A percentile compares a stretch with the other conserved stretches of the same genome.
Evolutionary conservation across 192 early-diverging fungal genomes (phyloP).

Genomic region (Backusella australiensis): DNA sequence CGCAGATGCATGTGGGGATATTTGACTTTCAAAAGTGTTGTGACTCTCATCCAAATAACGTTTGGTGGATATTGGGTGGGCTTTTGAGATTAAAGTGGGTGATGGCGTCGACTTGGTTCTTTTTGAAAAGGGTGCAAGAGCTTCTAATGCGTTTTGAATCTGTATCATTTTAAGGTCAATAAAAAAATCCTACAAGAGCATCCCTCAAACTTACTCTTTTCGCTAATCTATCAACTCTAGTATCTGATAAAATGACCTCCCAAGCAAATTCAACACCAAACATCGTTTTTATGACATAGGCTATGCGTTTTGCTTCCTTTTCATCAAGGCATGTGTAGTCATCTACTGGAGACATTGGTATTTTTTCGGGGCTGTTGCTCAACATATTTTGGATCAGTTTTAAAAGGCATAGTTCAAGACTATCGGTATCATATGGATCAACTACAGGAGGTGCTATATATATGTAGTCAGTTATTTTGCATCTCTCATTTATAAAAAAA

Average conservation of each 20-base stretch:
- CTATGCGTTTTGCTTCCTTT: slow-evolving; percentile 61
- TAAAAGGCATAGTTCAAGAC: slow-evolving; percentile 37
- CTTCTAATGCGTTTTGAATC: slow-evolving; percentile 20
- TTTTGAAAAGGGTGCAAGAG: slow-evolving; percentile 16
- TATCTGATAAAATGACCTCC: slow-evolving; percentile 57
- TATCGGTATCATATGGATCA: slow-evolving; percentile 30
- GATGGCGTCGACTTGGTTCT: neutral
- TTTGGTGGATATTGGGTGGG: neutral
- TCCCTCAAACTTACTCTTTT: slow-evolving; percentile 2
- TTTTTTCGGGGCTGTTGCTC: slow-evolving; percentile 39
- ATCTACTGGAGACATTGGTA: slow-evolving; percentile 47
- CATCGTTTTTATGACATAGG: slow-evolving; percentile 73
- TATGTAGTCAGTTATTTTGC: neutral
- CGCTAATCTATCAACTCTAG: slow-evolving; percentile 42
- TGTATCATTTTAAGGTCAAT: neutral
- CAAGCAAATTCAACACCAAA: slow-evolving; percentile 91
- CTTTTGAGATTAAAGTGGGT: neutral
- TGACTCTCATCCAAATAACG: neutral
- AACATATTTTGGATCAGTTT: slow-evolving; percentile 46
- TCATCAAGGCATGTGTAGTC: slow-evolving; percentile 53
- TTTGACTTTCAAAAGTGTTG: neutral
- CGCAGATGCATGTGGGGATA: neutral
- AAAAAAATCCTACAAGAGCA: no score
- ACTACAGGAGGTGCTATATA: slow-evolving; percentile 10
- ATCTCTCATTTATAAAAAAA: neutral